Evolutionary conservation across 768 basidiomycete genomes (phyloP).

Genomic region (Suillus lakei): DNA sequence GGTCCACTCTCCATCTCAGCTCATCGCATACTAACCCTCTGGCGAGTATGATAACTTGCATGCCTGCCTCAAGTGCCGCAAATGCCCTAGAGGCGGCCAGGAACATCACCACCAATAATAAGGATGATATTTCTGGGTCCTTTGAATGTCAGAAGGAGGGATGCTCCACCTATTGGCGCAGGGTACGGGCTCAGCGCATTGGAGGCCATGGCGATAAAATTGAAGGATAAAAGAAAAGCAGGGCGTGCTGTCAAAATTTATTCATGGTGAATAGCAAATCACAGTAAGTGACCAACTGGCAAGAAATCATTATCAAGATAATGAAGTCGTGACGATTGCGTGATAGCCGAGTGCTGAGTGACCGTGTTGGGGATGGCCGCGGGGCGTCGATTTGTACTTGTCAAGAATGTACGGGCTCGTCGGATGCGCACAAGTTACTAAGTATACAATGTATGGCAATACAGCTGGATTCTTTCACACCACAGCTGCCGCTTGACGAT

Average conservation of each 20-base stretch:
- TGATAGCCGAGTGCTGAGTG: neutral
- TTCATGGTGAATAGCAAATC: neutral
- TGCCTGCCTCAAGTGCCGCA: slow-evolving; percentile 80
- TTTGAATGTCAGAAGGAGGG: slow-evolving; percentile 79
- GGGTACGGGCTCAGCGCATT: slow-evolving; percentile 39
- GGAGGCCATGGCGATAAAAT: neutral
- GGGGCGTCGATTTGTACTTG: neutral
- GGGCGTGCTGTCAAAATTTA: neutral
- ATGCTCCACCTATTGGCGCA: slow-evolving; percentile 61
- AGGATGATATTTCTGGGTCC: slow-evolving; percentile 58
- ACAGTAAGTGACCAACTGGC: neutral
- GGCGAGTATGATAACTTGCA: slow-evolving; percentile 67
- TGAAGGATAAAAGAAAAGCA: slow-evolving; percentile 1
- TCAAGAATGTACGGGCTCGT: too few species aligned
- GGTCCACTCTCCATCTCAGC: slow-evolving; percentile 62
- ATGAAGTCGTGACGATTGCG: slow-evolving; percentile 1
- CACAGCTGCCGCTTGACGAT: too few species aligned
- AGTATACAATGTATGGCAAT: too few species aligned
- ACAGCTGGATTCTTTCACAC: too few species aligned
- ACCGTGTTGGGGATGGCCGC: neutral
- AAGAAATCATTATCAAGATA: neutral
- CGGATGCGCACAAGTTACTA: too few species aligned
- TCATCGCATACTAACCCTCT: slow-evolving; percentile 71
- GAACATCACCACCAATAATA: slow-evolving; percentile 75
- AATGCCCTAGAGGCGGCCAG: slow-evolving; percentile 88